A percentile compares a stretch with the other conserved stretches of the same genome.
These are phyloP conservation scores for Syzygium oleosum DNA, from an alignment of 345 rosid genomes.

Conservation along the genomic window DNA sequence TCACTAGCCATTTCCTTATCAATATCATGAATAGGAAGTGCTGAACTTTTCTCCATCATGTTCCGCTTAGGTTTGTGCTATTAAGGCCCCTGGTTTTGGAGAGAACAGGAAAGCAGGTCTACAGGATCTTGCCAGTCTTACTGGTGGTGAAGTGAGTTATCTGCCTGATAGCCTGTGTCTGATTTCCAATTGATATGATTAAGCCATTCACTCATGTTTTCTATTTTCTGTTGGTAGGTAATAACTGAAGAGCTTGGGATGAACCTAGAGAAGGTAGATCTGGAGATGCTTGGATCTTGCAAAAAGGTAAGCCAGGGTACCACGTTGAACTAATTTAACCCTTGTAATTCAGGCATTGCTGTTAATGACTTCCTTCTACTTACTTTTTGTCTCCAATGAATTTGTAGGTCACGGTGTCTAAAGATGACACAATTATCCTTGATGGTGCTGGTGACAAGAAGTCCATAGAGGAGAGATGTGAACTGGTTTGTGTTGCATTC, in stretches of 20 bases:
- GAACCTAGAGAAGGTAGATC: constrained; percentile 85
- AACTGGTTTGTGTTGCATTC: constrained; percentile 35
- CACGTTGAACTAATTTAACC: background rate
- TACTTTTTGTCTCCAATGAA: background rate
- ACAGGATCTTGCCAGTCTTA: constrained; percentile 84
- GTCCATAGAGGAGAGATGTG: constrained; percentile 79
- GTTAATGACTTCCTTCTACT: background rate
- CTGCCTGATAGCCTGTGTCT: background rate
- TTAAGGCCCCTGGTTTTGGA: constrained; percentile 98
- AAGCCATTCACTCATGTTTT: background rate
- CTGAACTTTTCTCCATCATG: background rate
- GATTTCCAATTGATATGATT: background rate
- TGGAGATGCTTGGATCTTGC: constrained; percentile 84
- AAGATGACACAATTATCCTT: constrained; percentile 82
- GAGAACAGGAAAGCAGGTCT: constrained; percentile 83
- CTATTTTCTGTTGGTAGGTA: constrained; percentile 24
- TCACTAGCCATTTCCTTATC: background rate
- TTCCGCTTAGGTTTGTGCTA: constrained; percentile 65
- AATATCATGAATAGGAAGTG: background rate
- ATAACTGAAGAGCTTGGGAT: constrained; percentile 93
- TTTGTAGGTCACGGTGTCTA: constrained; percentile 62
- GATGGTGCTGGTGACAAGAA: constrained; percentile 98
- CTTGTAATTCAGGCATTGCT: background rate
- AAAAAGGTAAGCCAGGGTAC: constrained; percentile 48
- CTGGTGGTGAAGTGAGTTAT: constrained; percentile 73